A percentile compares a stretch with the other conserved stretches of the same genome.
Conservation (phyloP, 2,329 filamentous ascomycete species). For the Tolypocladium sp. region DNA sequence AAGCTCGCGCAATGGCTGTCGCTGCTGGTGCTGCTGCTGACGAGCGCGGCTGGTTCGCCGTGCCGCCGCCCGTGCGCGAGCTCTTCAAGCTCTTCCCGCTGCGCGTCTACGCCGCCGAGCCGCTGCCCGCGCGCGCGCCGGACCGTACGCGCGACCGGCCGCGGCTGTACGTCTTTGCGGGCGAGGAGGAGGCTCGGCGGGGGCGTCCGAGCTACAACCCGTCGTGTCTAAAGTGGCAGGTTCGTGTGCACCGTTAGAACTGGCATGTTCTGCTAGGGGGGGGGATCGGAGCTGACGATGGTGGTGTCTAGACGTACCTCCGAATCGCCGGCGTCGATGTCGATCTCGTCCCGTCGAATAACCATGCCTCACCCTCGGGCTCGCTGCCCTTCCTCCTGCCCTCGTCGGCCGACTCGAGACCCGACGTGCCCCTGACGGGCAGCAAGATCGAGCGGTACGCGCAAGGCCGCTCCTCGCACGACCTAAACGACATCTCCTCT, state of each 20-base stretch:
- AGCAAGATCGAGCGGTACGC: slow-evolving; percentile 61
- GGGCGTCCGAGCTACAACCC: slow-evolving; percentile 80
- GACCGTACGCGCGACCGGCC: slow-evolving; percentile 31
- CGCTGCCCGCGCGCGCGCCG: slow-evolving; percentile 55
- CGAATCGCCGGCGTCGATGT: slow-evolving; percentile 66
- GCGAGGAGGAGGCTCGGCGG: slow-evolving; percentile 47
- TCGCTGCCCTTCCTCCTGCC: slow-evolving; percentile 82
- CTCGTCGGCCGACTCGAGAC: slow-evolving; percentile 17
- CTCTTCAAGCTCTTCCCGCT: slow-evolving; percentile 84
- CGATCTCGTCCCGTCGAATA: slow-evolving; percentile 63
- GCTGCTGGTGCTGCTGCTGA: slow-evolving; percentile 6
- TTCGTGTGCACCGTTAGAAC: slow-evolving; percentile 20
- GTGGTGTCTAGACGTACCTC: slow-evolving; percentile 59
- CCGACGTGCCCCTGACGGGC: slow-evolving; percentile 45
- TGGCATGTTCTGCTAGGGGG: background rate
- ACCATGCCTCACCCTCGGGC: slow-evolving; percentile 86
- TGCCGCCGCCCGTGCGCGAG: slow-evolving; percentile 68
- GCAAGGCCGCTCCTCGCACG: slow-evolving; percentile 30
- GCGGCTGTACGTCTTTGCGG: slow-evolving; percentile 70
- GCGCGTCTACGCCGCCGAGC: slow-evolving; percentile 62
- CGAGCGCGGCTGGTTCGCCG: slow-evolving; percentile 34
- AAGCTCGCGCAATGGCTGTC: background rate
- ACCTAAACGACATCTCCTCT: slow-evolving; percentile 39
- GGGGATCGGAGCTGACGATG: background rate
- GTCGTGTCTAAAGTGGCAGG: slow-evolving; percentile 93